phyloP scores from a whole-genome alignment of 2,329 filamentous ascomycete genomes.

The Tolypocladium tropicale region DNA sequence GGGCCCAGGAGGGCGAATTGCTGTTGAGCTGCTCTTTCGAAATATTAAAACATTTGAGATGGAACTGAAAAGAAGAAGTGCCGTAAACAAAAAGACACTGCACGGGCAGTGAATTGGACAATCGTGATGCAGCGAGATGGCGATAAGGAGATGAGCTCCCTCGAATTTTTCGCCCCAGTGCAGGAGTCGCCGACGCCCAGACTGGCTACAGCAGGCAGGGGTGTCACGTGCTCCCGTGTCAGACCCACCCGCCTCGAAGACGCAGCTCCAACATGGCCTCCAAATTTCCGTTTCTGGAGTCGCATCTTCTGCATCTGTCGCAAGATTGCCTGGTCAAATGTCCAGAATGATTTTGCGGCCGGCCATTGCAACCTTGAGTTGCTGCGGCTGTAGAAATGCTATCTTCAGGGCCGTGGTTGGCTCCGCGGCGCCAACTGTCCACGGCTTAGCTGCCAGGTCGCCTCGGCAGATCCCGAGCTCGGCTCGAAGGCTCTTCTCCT shows the following conservation, averaged over 20 bases:
- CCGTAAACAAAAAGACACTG: slow-evolving; percentile 1
- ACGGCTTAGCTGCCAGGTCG: slow-evolving; percentile 11
- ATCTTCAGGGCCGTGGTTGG: slow-evolving; percentile 18
- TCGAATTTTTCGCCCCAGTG: slow-evolving; percentile 16
- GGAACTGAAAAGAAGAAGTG: neutral
- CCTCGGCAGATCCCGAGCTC: slow-evolving; percentile 8
- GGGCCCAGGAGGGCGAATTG: slow-evolving; percentile 1
- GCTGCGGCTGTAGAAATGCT: slow-evolving; percentile 18
- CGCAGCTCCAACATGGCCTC: neutral
- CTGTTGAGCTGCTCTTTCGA: neutral
- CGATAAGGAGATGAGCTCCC: slow-evolving; percentile 9
- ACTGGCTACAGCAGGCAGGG: slow-evolving; percentile 2
- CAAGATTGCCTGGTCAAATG: too few relatives aligned
- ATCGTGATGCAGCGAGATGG: neutral
- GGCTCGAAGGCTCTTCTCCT: slow-evolving; percentile 13
- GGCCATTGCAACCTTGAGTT: slow-evolving; percentile 16
- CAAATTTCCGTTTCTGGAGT: neutral
- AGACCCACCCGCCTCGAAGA: neutral
- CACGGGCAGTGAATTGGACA: neutral
- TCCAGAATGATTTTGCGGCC: slow-evolving; percentile 20
- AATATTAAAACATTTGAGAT: slow-evolving; percentile 14
- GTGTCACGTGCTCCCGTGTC: slow-evolving; percentile 5
- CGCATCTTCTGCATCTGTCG: neutral
- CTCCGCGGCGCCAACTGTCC: slow-evolving; percentile 11
- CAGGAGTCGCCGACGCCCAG: neutral